Base-by-base conservation (phyloP, 768 basidiomycete species). In the Mycena polygramma region DNA sequence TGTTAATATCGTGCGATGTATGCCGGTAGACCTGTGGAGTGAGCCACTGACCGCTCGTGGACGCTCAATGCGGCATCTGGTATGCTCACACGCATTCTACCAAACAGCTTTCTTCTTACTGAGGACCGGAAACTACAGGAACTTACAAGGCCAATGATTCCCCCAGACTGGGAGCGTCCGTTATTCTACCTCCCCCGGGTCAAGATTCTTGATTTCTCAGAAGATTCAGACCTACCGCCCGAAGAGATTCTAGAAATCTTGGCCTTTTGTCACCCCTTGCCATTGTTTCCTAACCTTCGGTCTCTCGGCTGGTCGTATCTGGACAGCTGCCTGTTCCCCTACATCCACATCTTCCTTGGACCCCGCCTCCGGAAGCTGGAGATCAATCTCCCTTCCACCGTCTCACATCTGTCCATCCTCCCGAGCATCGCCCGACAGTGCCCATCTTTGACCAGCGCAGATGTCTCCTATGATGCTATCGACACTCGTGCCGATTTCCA, bases 401-500 rank as follows among this genome's bases (percentile, higher is more conserved):
- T 62, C 11, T 30, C 60, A 2, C 49, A 62, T 52, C 36, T 62
- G 20, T 62, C 60, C 22, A 48, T 62, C 36, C 20, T 62, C 7
- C 60, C 60, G 19, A 41, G n/a, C 14, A 48, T 62, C 14, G 48
- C 49, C 2, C 11, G 2, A 7, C 51, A 41, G 26, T 62, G n/a
- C 20, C 60, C 60, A 6, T 11, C 10, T 37, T 13, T 62, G 22
- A 62, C n/a, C 9, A 2, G 8, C 11, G 60, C 46, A 36, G 7
- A 14, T 7, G 10, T 60, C 9, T 2, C 5, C 9, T 62, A 9
- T 36, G n/a, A 19, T 8, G 14, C 19, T 37, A 15, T 30, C 6
- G 30, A 30, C 30, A 30, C 22, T n/a, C 37, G 20, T 9, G 14
- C 13, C 4, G 11, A 14, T 19, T 48, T 45, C 24, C 20, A 14